These are phyloP conservation scores for Eudorina sp. DNA, from an alignment of 139 green algal genomes.

Conservation along the genomic window DNA sequence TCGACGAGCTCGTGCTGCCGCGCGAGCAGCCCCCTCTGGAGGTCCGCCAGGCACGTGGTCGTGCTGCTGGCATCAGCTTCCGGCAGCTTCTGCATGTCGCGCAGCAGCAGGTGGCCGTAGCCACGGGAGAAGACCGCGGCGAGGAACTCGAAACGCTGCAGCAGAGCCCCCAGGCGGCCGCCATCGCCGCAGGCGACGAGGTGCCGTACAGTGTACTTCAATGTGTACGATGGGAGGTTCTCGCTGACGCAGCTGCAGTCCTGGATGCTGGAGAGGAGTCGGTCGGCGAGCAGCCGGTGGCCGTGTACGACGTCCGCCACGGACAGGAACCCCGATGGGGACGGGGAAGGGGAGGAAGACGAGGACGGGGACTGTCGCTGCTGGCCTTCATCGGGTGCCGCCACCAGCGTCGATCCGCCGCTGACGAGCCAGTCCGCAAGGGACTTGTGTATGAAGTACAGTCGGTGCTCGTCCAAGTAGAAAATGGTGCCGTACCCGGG, in stretches of 20 bases:
- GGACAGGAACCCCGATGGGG: no score
- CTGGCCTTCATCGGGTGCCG: no score
- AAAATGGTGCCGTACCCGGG: no score
- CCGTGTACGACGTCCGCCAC: no score
- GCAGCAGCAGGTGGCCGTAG: neutral
- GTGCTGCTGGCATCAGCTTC: no score
- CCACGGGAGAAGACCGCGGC: neutral
- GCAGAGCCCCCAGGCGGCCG: neutral
- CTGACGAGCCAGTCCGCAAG: slow-evolving; percentile 48
- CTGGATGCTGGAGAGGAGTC: neutral
- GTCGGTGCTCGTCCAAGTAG: no score
- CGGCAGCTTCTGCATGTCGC: neutral
- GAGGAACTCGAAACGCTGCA: neutral
- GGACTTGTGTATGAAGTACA: slow-evolving; percentile 46
- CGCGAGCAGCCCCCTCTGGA: neutral
- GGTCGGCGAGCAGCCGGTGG: no score
- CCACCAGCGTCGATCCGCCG: no score
- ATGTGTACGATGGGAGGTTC: neutral
- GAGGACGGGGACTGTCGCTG: no score
- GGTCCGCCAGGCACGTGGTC: neutral
- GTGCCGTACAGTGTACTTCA: slow-evolving; percentile 45
- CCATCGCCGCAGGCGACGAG: neutral
- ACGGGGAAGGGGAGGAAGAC: neutral
- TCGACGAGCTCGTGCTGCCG: neutral
- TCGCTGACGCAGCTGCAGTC: no score